Evolutionary conservation across 768 basidiomycete species (phyloP), one percentile per base, ranked within the genome.

Genomic region (Tricholoma flavovirens): DNA sequence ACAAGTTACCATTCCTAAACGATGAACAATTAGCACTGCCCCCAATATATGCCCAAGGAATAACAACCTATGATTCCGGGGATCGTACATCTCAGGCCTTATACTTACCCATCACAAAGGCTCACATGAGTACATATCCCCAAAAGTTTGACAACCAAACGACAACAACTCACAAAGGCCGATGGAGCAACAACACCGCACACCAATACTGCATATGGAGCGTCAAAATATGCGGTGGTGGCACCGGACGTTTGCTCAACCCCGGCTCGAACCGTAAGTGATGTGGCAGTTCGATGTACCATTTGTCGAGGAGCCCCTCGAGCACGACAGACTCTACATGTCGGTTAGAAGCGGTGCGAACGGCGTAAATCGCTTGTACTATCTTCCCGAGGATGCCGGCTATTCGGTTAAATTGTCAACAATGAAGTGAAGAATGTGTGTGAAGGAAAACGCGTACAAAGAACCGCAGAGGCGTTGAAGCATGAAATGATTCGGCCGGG

Each of bases 201-300:
- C 87, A 88, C 90, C 90, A 92, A 64, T 90, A 91, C 63, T 89
- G 86, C 88, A 91, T 87, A 64, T 91, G 89, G 50, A 92, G 71
- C 38, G 86, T 87, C 55, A 91, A 70, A 22, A 88, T 71, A 60
- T 88, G 84, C 4, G 88, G 87, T 1, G 78, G 77, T 5, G 80
- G 80, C 17, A 74, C 66, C 14, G 69, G 66, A 17, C 69, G 69
- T 66, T 71, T 80, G 56, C 67, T 66, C 12, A 76, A 70, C 14
- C 75, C 77, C 22, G 79, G 71, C 58, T 88, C 86, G 61, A 81
- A 83, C 36, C 84, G 81, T 29, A 92, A 70, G 64, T 89, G 81
- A 40, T 81, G 79, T 0, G 87, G 84, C 2, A 92, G 77, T 30
- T 84, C 82, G 33, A 87, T 69, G 64, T 86, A 84, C 89, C 89